A percentile compares a stretch with the other conserved stretches of the same genome.
Conservation (phyloP, 176 grass and related monocot genomes). For the Oryza longistaminata region DNA sequence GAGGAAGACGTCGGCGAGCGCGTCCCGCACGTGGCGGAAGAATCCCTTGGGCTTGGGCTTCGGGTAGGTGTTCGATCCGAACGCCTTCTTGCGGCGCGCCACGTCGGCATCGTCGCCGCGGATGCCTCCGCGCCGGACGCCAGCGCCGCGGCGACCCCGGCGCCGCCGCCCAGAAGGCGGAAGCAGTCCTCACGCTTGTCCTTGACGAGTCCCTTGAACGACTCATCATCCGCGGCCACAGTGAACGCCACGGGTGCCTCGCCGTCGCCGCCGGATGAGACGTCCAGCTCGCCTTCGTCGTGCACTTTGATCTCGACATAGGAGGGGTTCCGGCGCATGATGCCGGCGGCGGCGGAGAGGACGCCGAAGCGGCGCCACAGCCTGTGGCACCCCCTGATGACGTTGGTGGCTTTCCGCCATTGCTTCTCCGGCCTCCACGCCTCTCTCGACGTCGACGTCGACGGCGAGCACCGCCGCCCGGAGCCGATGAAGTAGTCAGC, state of each 20-base stretch:
- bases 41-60: constrained; percentile 62
- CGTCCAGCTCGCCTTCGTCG: neutral
- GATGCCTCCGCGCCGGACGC: constrained; percentile 50
- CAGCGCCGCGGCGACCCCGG: constrained; percentile 27
- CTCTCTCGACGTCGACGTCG: neutral
- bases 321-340: neutral
- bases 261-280: neutral
- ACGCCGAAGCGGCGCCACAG: neutral
- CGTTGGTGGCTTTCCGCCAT: constrained; percentile 43
- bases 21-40: constrained; percentile 53
- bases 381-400: constrained; percentile 53
- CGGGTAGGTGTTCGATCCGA: constrained; percentile 66
- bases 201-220: constrained; percentile 53
- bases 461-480: neutral
- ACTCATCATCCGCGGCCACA: neutral
- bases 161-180: constrained; percentile 37
- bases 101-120: constrained; percentile 34
- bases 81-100: constrained; percentile 33
- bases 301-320: constrained; percentile 40
- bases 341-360: neutral
- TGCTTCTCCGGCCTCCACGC: constrained; percentile 9
- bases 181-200: constrained; percentile 33
- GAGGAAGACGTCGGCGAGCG: constrained; percentile 61
- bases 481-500: constrained; percentile 12
- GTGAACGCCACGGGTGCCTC: neutral